A percentile compares a stretch with the other conserved stretches of the same genome.
Conservation (phyloP, 495 filamentous ascomycete species). For the Podospora anserina region DNA sequence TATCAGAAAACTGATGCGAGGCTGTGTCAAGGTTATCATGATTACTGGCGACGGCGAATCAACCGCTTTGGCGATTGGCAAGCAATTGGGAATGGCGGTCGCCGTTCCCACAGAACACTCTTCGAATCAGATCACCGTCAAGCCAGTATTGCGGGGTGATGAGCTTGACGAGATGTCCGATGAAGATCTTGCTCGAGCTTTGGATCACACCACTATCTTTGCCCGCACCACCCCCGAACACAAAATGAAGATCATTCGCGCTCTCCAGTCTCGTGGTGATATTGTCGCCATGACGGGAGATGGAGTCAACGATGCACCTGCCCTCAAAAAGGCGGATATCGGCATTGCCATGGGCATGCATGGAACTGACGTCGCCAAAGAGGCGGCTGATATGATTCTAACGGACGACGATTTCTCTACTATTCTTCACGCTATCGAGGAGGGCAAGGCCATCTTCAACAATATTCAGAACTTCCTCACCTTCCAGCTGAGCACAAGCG, state of each 20-base stretch:
- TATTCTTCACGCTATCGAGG: slow-evolving; percentile 92
- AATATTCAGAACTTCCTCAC: slow-evolving; percentile 99
- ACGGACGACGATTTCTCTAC: slow-evolving; percentile 98
- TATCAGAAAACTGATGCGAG: slow-evolving; percentile 86
- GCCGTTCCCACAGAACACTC: slow-evolving; percentile 45
- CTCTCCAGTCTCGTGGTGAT: slow-evolving; percentile 88
- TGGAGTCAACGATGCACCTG: slow-evolving; percentile 95
- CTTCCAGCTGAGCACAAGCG: slow-evolving; percentile 96
- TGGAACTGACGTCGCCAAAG: slow-evolving; percentile 96
- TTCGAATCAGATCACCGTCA: slow-evolving; percentile 47
- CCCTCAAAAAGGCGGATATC: slow-evolving; percentile 95
- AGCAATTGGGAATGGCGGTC: slow-evolving; percentile 85
- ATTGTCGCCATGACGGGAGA: slow-evolving; percentile 99
- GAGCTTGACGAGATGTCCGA: slow-evolving; percentile 90
- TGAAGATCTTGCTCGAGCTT: slow-evolving; percentile 73
- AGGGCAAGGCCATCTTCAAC: slow-evolving; percentile 98
- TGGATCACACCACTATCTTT: slow-evolving; percentile 86
- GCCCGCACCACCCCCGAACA: slow-evolving; percentile 95
- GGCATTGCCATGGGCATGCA: slow-evolving; percentile 95
- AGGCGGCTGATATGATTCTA: slow-evolving; percentile 99
- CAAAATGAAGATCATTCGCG: slow-evolving; percentile 93
- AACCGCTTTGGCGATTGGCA: slow-evolving; percentile 88
- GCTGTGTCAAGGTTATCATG: slow-evolving; percentile 96
- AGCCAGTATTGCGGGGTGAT: slow-evolving; percentile 78
- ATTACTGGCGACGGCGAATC: slow-evolving; percentile 96